phyloP scores from a whole-genome alignment of 2,329 filamentous ascomycete genomes.

The Penicillium sp. region DNA sequence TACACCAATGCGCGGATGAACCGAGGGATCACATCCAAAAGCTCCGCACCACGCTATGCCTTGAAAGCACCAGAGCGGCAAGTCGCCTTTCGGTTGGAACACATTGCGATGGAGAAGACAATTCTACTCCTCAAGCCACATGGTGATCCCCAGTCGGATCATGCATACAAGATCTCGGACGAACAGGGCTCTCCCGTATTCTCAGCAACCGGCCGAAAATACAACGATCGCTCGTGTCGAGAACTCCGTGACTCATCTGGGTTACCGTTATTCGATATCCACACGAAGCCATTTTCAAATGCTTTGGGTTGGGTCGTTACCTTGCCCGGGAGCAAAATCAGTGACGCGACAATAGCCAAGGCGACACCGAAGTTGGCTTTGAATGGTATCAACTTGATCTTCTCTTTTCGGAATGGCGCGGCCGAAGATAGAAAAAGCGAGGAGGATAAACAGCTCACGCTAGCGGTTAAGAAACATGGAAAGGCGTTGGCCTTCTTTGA shows the following conservation, averaged over 20 bases:
- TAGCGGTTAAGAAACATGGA: constrained; percentile 16
- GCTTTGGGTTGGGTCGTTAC: constrained; percentile 38
- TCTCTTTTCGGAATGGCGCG: constrained; percentile 18
- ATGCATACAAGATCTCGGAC: constrained; percentile 11
- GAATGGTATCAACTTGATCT: constrained; percentile 11
- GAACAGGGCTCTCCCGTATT: constrained; percentile 8
- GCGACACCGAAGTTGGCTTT: constrained; percentile 11
- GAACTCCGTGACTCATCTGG: constrained; percentile 23
- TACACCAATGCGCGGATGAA: too few relatives aligned
- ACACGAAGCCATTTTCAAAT: constrained; percentile 8
- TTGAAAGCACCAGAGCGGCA: too few relatives aligned
- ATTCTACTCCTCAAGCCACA: too few relatives aligned
- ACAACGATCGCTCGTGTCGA: constrained; percentile 13
- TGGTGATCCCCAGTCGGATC: too few relatives aligned
- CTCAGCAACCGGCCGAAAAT: constrained; percentile 19
- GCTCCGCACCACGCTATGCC: too few relatives aligned
- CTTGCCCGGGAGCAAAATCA: constrained; percentile 13
- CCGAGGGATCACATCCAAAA: too few relatives aligned
- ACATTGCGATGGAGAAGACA: too few relatives aligned
- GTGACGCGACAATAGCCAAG: constrained; percentile 8
- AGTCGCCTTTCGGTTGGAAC: too few relatives aligned
- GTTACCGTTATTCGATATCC: constrained; percentile 21
- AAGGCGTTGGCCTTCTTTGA: constrained; percentile 19
- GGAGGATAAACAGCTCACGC: constrained; percentile 14
- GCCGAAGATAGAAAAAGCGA: constrained; percentile 11